Evolutionary conservation across 805 yeast species (phyloP), one percentile per base, ranked within the genome.

Genomic region (Nakazawaea laoshanensis): DNA sequence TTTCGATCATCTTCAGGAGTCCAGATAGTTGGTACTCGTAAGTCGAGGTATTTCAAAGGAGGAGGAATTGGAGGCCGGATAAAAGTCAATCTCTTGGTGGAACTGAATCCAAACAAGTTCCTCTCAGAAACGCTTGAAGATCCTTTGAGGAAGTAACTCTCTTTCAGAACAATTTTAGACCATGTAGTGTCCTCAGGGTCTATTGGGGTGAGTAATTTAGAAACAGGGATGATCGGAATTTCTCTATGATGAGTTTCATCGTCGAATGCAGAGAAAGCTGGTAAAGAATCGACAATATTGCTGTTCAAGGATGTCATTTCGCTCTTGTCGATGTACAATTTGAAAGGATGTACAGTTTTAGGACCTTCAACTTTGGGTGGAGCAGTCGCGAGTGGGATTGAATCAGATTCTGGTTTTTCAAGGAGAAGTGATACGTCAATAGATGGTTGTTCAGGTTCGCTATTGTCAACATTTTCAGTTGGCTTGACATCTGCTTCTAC

Each of bases 31-130:
- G 97, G 96, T 2, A 89, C 78, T 42, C 97, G 65, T 40, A 74
- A 70, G 41, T 85, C 88, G 43, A 92, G 60, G 48, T 85, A 83
- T 46, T 79, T 76, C 38, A 84, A 59, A 6, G 83, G 70, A 3
- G 98, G 98, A 1, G 97, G 97, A 32, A 72, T 70, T 5, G 98
- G 98, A 0, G 98, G 96, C 42, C 80, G 76, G 31, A 88, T 62
- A 33, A 66, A 68, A 36, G 73, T 78, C 39, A 71, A 70, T 30
- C 79, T 62, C 48, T 81, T 70, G 35, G 63, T 70, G 2, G 57
- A 56, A 24, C 53, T 55, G 30, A 67, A 60, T 40, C 67, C 65
- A 52, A 77, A 77, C 10, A 77, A 50, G 2, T 83, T 83, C 46
- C 71, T 73, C 40, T 74, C 74, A 48, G 55, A 43, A 43, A 56